Evolutionary conservation across 257 asterid species (phyloP).

Genomic region (Forsythia suspensa): DNA sequence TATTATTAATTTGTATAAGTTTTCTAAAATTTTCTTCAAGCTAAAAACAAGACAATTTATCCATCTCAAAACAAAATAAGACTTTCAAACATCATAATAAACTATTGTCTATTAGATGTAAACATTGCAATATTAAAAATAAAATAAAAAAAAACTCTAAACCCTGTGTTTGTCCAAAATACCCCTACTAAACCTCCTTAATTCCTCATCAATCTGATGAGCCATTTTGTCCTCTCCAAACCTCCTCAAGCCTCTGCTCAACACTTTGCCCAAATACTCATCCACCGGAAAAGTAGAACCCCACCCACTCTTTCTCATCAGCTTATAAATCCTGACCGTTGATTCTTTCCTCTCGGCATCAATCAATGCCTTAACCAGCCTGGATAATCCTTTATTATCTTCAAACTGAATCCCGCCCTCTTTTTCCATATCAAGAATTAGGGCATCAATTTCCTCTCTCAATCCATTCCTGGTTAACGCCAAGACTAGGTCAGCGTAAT

Average conservation of each 20-base stretch:
- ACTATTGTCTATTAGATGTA: too few species aligned
- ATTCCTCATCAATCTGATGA: constrained; percentile 64
- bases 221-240: constrained; percentile 72
- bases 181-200: constrained; percentile 43
- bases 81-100: too few species aligned
- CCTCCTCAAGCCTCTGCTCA: constrained; percentile 71
- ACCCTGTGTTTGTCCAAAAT: constrained; percentile 34
- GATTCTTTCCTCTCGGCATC: constrained; percentile 58
- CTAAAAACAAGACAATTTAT: too few species aligned
- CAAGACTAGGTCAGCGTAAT: constrained; percentile 58
- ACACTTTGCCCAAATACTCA: constrained; percentile 69
- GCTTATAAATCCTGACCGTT: constrained; percentile 67
- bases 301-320: constrained; percentile 68
- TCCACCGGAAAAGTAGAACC: constrained; percentile 50
- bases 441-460: constrained; percentile 50
- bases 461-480: constrained; percentile 58
- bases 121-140: background rate
- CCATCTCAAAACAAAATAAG: too few species aligned
- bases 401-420: constrained; percentile 44
- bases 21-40: too few species aligned
- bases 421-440: constrained; percentile 53
- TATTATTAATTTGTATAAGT: too few species aligned
- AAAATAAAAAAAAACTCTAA: background rate
- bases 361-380: constrained; percentile 72
- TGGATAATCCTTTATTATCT: constrained; percentile 59